phyloP scores from a whole-genome alignment of 208 protist species.

The Leptomonas seymouri region DNA sequence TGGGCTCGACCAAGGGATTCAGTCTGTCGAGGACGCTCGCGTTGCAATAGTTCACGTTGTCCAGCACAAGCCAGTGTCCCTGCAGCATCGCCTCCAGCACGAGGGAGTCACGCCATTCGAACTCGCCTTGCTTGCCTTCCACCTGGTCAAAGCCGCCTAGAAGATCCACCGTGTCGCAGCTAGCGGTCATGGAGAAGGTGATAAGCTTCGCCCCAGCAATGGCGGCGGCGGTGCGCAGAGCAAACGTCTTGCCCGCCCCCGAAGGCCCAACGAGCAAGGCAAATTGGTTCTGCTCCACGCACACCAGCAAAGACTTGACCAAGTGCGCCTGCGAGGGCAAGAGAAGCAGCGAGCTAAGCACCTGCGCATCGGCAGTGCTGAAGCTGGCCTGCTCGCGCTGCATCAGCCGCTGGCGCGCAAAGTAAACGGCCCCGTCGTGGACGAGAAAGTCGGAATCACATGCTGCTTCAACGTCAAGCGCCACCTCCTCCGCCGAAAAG shows the following conservation, averaged over 20 bases:
- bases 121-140: constrained; percentile 95
- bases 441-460: constrained; percentile 76
- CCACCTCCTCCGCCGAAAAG: constrained; percentile 45
- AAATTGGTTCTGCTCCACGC: constrained; percentile 95
- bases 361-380: constrained; percentile 23
- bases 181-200: constrained; percentile 98
- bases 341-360: constrained; percentile 46
- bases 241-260: constrained; percentile 96
- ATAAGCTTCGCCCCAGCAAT: constrained; percentile 92
- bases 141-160: constrained; percentile 99
- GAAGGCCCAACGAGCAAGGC: constrained; percentile 95
- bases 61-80: constrained; percentile 99
- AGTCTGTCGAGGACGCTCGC: constrained; percentile 99
- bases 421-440: constrained; percentile 58
- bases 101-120: constrained; percentile 99
- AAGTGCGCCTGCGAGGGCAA: constrained; percentile 70
- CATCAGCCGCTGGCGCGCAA: constrained; percentile 46
- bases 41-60: constrained; percentile 99
- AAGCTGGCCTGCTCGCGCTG: constrained; percentile 9
- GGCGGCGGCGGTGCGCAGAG: constrained; percentile 93
- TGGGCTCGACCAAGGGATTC: constrained; percentile 99
- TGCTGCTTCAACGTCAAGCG: constrained; percentile 23
- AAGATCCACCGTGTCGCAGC: constrained; percentile 99
- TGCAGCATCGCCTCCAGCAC: constrained; percentile 95
- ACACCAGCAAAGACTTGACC: constrained; percentile 88